Conservation (phyloP, 768 basidiomycete genomes). For the Rhizopogon salebrosus region DNA sequence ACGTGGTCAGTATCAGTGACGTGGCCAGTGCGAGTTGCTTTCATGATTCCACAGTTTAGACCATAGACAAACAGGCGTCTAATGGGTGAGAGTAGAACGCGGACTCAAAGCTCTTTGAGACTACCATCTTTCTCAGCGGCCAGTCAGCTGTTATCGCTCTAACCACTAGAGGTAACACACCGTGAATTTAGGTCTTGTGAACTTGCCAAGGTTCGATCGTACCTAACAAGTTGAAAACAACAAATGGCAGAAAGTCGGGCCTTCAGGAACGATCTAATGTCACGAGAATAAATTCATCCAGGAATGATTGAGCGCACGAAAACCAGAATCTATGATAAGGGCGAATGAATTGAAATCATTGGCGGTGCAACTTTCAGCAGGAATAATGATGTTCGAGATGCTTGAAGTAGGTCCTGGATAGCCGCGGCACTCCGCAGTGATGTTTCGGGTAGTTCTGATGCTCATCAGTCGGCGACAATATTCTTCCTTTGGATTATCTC, state of each 20-base stretch:
- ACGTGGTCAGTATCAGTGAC: too few relatives aligned
- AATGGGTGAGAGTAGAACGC: neutral
- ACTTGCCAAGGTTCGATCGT: neutral
- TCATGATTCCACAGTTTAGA: neutral
- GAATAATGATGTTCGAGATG: too few relatives aligned
- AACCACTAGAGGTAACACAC: neutral
- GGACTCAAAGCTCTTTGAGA: neutral
- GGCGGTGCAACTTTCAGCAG: too few relatives aligned
- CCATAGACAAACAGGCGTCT: neutral
- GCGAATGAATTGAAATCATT: neutral
- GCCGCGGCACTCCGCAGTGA: too few relatives aligned
- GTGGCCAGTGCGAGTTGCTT: too few relatives aligned
- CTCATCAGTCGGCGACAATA: too few relatives aligned
- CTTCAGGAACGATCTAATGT: neutral
- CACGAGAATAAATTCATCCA: constrained; percentile 31
- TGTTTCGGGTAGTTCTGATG: too few relatives aligned
- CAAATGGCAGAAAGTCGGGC: too few relatives aligned
- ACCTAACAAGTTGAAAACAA: too few relatives aligned
- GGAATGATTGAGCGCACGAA: neutral
- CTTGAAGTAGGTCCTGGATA: too few relatives aligned
- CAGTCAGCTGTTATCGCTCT: neutral
- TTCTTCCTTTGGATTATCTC: too few relatives aligned
- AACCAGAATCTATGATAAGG: neutral
- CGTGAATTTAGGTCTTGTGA: neutral
- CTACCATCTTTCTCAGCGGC: neutral